Evolutionary conservation across 2,329 filamentous ascomycete genomes (phyloP).

Genomic region (Aspergillus pseudotamarii): DNA sequence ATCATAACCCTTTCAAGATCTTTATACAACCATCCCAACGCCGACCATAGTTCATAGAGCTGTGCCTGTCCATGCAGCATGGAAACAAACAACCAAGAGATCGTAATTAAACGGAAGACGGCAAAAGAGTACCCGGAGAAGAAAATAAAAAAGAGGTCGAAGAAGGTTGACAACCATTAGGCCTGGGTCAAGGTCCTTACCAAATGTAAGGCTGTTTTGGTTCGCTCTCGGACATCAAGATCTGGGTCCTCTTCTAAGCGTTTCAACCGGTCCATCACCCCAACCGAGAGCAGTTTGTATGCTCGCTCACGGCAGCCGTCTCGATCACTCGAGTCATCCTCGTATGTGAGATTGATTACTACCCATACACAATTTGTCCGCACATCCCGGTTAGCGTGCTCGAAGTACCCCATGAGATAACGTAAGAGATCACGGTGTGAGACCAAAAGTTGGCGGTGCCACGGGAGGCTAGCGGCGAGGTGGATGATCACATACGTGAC

Average conservation of each 20-base stretch:
- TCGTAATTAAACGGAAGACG: not conserved
- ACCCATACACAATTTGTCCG: conserved; percentile 80
- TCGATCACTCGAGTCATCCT: conserved; percentile 72
- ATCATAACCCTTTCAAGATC: not conserved
- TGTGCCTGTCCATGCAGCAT: not conserved
- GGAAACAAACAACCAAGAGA: not conserved
- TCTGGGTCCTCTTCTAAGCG: conserved; percentile 69
- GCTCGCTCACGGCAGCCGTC: conserved; percentile 68
- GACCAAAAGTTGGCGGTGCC: conserved; percentile 76
- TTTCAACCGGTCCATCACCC: conserved; percentile 69
- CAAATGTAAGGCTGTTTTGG: conserved; percentile 76
- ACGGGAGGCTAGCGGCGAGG: conserved; percentile 78
- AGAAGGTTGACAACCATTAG: not conserved
- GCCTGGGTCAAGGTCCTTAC: conserved; percentile 50
- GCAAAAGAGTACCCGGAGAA: not conserved
- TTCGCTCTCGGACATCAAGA: conserved; percentile 79
- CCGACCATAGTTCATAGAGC: not conserved
- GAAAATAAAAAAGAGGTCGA: not conserved
- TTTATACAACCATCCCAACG: conserved; percentile 10
- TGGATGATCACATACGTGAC: conserved; percentile 85
- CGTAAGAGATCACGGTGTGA: conserved; percentile 75
- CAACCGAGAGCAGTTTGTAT: conserved; percentile 68
- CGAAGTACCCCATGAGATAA: conserved; percentile 72
- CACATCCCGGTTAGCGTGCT: conserved; percentile 71
- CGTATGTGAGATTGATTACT: conserved; percentile 81